Percentiles rank a stretch among this genome's conserved stretches.
Conservation (phyloP, 495 filamentous ascomycete genomes). For the Tuber borchii region DNA sequence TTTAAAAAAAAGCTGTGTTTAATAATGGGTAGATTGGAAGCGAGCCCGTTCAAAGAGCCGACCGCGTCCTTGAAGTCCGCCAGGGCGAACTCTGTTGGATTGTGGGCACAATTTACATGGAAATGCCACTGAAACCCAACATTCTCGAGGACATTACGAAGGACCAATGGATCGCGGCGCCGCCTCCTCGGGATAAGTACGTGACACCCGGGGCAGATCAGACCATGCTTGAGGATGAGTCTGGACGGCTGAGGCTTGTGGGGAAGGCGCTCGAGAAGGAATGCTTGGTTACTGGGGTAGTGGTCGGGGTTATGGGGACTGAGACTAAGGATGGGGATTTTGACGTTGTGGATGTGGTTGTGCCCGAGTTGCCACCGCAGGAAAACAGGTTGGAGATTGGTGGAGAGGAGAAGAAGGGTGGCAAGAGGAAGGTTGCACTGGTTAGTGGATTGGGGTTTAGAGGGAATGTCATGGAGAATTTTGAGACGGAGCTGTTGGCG, state of each 20-base stretch:
- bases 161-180: conserved; percentile 84
- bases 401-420: conserved; percentile 47
- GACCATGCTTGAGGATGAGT: conserved; percentile 91
- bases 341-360: conserved; percentile 79
- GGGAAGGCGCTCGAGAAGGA: conserved; percentile 58
- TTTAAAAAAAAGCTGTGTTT: neutral
- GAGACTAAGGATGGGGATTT: conserved; percentile 90
- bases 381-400: conserved; percentile 40
- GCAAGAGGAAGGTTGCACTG: conserved; percentile 68
- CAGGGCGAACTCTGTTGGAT: conserved; percentile 97
- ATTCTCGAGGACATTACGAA: conserved; percentile 92
- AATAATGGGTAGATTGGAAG: conserved; percentile 56
- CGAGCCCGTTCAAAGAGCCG: conserved; percentile 65
- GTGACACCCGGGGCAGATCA: conserved; percentile 55
- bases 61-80: conserved; percentile 87
- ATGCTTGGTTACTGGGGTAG: conserved; percentile 80
- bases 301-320: conserved; percentile 84
- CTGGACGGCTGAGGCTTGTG: conserved; percentile 75
- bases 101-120: conserved; percentile 88
- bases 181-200: conserved; percentile 74
- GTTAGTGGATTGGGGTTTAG: conserved; percentile 81
- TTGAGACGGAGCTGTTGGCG: conserved; percentile 67
- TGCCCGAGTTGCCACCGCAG: conserved; percentile 78
- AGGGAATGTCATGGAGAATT: conserved; percentile 60
- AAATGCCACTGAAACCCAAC: conserved; percentile 93